phyloP scores from a whole-genome alignment of 768 basidiomycete species.

The Rhizopogon vinicolor region DNA sequence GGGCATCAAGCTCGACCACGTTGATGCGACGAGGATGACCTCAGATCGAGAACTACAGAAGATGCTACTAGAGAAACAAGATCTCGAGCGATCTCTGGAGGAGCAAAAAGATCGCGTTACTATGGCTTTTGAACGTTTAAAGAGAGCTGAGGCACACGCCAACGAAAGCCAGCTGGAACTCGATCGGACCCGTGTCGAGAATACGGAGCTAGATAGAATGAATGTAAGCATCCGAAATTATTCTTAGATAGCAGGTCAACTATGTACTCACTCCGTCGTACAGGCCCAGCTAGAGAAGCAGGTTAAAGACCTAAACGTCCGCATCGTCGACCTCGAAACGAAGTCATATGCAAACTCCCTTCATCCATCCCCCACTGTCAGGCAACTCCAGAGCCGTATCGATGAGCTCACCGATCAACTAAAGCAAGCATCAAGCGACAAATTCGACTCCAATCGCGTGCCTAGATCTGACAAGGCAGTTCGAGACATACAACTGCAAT shows the following conservation, averaged over 20 bases:
- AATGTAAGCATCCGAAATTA: slow-evolving; percentile 47
- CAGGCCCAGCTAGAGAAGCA: slow-evolving; percentile 84
- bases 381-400: slow-evolving; percentile 63
- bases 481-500: slow-evolving; percentile 50
- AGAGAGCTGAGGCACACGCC: slow-evolving; percentile 74
- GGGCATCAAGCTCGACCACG: slow-evolving; percentile 70
- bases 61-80: slow-evolving; percentile 76
- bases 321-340: slow-evolving; percentile 79
- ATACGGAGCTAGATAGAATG: slow-evolving; percentile 70
- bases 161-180: slow-evolving; percentile 75
- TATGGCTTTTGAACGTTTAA: slow-evolving; percentile 72
- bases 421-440: slow-evolving; percentile 38
- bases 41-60: slow-evolving; percentile 73
- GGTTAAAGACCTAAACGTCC: slow-evolving; percentile 78
- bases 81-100: slow-evolving; percentile 71
- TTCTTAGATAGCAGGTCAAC: not conserved
- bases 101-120: slow-evolving; percentile 72
- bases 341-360: slow-evolving; percentile 66
- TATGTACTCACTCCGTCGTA: slow-evolving; percentile 4
- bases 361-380: slow-evolving; percentile 47
- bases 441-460: slow-evolving; percentile 25
- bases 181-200: slow-evolving; percentile 73
- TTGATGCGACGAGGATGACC: slow-evolving; percentile 64
- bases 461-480: slow-evolving; percentile 42
- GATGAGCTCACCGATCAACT: slow-evolving; percentile 60